Conservation (phyloP, 1,139 yeast genomes). For the Kurtzmaniella quercitrusa region DNA sequence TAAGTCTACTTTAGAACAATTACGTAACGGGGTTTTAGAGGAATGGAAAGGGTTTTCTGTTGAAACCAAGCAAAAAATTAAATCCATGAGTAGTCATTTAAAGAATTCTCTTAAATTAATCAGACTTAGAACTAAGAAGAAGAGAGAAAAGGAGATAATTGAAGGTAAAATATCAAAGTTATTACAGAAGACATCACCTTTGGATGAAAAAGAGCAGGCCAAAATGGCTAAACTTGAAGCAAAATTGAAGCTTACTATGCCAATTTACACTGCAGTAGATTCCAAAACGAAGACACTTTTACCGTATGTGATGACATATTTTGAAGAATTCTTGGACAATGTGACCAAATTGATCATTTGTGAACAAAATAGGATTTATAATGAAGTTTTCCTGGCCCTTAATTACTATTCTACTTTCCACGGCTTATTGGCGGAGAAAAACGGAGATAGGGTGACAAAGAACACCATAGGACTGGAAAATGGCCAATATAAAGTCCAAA, state of each 20-base stretch:
- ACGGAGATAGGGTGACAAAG: slow-evolving; percentile 8
- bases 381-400: slow-evolving; percentile 24
- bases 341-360: slow-evolving; percentile 32
- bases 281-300: slow-evolving; percentile 35
- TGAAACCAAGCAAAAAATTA: slow-evolving; percentile 25
- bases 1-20: slow-evolving; percentile 22
- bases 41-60: slow-evolving; percentile 30
- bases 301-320: slow-evolving; percentile 42
- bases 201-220: slow-evolving; percentile 35
- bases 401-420: slow-evolving; percentile 32
- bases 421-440: slow-evolving; percentile 24
- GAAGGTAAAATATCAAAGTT: slow-evolving; percentile 39
- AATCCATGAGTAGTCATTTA: slow-evolving; percentile 37
- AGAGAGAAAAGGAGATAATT: slow-evolving; percentile 36
- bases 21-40: slow-evolving; percentile 27
- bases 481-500: too few species aligned
- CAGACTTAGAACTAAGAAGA: slow-evolving; percentile 41
- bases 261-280: slow-evolving; percentile 32
- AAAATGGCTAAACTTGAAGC: slow-evolving; percentile 28
- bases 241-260: slow-evolving; percentile 25
- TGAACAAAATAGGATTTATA: slow-evolving; percentile 28
- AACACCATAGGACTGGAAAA: too few species aligned
- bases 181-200: slow-evolving; percentile 31
- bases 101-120: slow-evolving; percentile 36
- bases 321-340: slow-evolving; percentile 50